Base-by-base conservation (phyloP, 495 filamentous ascomycete genomes). In the Umbilicaria muhlenbergii region DNA sequence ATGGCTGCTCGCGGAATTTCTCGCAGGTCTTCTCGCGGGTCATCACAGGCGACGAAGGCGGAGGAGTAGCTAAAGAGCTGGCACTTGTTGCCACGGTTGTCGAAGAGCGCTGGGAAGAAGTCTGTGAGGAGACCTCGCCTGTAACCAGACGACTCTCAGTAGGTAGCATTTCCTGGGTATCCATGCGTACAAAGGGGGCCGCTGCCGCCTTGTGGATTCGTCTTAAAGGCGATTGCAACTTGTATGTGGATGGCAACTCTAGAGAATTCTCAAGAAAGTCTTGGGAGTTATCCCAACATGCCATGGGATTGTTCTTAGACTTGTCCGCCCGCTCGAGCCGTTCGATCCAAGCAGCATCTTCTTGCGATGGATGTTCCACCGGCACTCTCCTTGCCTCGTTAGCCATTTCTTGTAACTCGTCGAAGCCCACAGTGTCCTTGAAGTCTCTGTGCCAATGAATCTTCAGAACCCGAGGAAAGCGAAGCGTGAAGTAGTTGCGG, bases 381-480 rank as follows among this genome's bases (percentile, higher is more conserved):
- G 61, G 59, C 5, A 66, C 47, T 38, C 58, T 60, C 28, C 62
- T 53, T 10, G 75, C 68, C 28, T 59, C 54, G 17, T 65, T 54
- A 11, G 79, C 78, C 38, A 75, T 51, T 28, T 60, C 50, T 46
- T 77, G 72, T 28, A 83, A 49, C 44, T 79, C 76, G 2, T 60
- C 46, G 36, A 77, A 73, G 16, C 68, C 66, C 15, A 68, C 58
- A 5, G 73, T 58, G 41, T 81, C 77, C 33, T 66, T 61, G 53
- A 69, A 74, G 0, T 61, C 61, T 24, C 77, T 60, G 42, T 83
- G 77, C 39, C 56, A 64, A 42, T 80, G 75, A 5, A 83, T 57
- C 50, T 81, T 82, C 39, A 66, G 51, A 12, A 80, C 65, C 4
- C 80, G 69, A 0, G 79, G 75, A 50, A 80, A 80, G 3, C 79